A percentile compares a stretch with the other conserved stretches of the same genome.
Evolutionary conservation across 108 stramenopile genomes (phyloP).

Genomic region (Discostella stelligeroides): DNA sequence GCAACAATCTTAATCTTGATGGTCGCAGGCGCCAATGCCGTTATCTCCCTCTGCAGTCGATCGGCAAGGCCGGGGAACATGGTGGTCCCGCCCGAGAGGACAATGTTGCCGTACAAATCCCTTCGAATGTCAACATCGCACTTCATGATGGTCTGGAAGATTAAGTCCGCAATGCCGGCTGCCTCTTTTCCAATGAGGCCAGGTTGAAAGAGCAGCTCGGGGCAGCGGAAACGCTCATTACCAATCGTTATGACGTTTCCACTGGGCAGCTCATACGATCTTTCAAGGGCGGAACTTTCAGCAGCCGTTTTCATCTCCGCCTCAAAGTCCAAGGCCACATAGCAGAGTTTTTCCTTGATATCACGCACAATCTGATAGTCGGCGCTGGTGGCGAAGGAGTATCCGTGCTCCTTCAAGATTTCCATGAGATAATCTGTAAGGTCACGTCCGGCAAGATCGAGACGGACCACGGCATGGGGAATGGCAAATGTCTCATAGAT

Average conservation of each 20-base stretch:
- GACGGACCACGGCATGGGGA: conserved; percentile 94
- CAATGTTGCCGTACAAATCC: too few relatives aligned
- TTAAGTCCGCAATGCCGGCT: conserved; percentile 96
- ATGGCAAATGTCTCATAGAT: conserved; percentile 96
- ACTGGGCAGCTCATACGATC: conserved; percentile 92
- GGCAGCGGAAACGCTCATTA: conserved; percentile 93
- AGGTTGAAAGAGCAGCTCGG: conserved; percentile 94
- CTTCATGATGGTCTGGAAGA: conserved; percentile 99
- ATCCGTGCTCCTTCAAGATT: conserved; percentile 92
- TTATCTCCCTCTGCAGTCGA: conserved; percentile 99
- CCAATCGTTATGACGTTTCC: conserved; percentile 95
- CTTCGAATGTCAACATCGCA: conserved; percentile 99
- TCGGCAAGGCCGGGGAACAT: conserved; percentile 99
- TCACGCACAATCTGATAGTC: conserved; percentile 95
- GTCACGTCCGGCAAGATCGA: too few relatives aligned
- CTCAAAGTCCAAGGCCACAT: conserved; percentile 92
- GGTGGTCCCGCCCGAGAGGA: conserved; percentile 94
- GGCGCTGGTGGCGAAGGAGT: conserved; percentile 92
- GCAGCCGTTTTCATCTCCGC: conserved; percentile 94
- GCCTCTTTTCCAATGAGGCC: conserved; percentile 97
- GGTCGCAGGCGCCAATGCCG: conserved; percentile 90
- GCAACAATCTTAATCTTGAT: conserved; percentile 99
- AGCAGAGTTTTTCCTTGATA: conserved; percentile 91
- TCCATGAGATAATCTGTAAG: conserved; percentile 96
- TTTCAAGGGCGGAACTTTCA: conserved; percentile 90